Evolutionary conservation across 2,329 filamentous ascomycete species (phyloP).

Genomic region (Fusarium nygamai): DNA sequence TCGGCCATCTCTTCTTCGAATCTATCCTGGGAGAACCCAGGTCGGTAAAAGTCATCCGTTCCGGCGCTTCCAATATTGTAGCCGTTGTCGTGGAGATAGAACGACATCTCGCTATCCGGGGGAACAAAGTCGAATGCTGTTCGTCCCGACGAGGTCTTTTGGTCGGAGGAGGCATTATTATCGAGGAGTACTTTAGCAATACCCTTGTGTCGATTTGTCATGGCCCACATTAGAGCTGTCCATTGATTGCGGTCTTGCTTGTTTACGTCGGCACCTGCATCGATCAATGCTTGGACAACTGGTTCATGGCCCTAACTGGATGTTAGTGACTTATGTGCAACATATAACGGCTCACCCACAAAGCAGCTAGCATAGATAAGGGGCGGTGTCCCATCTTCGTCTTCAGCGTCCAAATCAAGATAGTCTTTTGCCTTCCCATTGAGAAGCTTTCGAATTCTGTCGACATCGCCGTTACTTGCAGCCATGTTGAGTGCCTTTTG

Average conservation of each 20-base stretch:
- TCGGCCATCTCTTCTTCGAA: constrained; percentile 99
- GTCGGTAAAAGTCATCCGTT: constrained; percentile 91
- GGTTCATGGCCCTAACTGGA: constrained; percentile 79
- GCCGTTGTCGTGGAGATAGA: constrained; percentile 92
- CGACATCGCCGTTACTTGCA: constrained; percentile 92
- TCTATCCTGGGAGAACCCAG: constrained; percentile 88
- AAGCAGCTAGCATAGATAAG: constrained; percentile 99
- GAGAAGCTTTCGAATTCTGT: constrained; percentile 80
- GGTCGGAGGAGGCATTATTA: constrained; percentile 92
- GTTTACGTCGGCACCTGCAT: constrained; percentile 89
- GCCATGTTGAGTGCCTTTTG: constrained; percentile 95
- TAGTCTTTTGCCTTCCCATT: constrained; percentile 77
- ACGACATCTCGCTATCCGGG: constrained; percentile 95
- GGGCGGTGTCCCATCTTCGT: constrained; percentile 95
- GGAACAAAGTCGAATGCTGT: constrained; percentile 97
- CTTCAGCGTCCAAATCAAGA: constrained; percentile 86
- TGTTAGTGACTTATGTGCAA: constrained; percentile 2
- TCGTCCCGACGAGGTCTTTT: constrained; percentile 91
- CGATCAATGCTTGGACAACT: constrained; percentile 84
- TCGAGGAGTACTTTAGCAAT: constrained; percentile 94
- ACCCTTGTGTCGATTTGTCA: constrained; percentile 96
- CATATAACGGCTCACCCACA: constrained; percentile 62
- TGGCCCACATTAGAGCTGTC: constrained; percentile 99
- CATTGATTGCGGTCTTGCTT: constrained; percentile 95
- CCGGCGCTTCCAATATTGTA: constrained; percentile 87